Conservation (phyloP, 768 basidiomycete genomes). For the Inosperma sp. region DNA sequence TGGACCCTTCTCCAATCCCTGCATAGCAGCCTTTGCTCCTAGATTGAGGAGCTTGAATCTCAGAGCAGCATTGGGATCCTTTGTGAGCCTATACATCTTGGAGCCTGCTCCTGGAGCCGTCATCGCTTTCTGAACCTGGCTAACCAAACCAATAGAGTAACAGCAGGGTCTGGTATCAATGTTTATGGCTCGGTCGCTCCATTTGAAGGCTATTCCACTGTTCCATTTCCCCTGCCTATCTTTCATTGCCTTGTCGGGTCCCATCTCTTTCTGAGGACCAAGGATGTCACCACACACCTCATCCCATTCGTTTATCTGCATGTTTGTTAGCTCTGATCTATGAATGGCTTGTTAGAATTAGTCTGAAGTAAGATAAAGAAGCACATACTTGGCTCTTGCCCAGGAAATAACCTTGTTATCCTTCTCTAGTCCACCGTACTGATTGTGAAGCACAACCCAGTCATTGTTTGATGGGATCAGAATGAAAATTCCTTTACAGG, state of each 20-base stretch:
- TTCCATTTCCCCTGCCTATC: not conserved
- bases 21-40: not conserved
- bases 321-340: not conserved
- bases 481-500: not conserved
- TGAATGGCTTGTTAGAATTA: not conserved
- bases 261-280: not conserved
- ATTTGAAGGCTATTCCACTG: conserved; percentile 4
- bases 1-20: not conserved
- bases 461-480: not conserved
- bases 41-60: conserved; percentile 1
- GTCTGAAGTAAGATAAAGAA: not conserved
- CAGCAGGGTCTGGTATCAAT: not conserved
- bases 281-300: not conserved
- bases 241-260: not conserved
- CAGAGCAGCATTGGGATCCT: not conserved
- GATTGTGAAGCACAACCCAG: no score
- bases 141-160: not conserved
- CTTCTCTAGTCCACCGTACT: no score
- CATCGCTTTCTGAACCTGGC: not conserved
- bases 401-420: no score
- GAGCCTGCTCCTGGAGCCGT: not conserved
- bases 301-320: not conserved
- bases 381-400: not conserved
- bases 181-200: not conserved
- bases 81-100: not conserved